Evolutionary conservation across 1,284 basidiomycete species (phyloP), one percentile per base, ranked within the genome.

Genomic region (Heterobasidion annosum): DNA sequence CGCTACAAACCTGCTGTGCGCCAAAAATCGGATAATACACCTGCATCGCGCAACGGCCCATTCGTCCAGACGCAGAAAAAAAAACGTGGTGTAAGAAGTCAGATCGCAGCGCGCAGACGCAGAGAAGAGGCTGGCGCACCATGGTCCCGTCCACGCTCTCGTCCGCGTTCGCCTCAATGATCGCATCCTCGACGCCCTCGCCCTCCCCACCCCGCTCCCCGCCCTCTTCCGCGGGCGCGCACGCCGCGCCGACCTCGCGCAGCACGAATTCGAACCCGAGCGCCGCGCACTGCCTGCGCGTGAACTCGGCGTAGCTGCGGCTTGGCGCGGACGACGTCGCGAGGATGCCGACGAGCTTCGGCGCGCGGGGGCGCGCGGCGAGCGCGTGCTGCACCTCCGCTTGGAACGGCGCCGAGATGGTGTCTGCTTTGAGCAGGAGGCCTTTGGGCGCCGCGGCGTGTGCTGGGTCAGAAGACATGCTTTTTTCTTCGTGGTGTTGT

Each of bases 1-100:
- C 12, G n/a, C 45, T 32, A 49, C 81, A 56, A 61, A 88, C 90
- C 79, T 93, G 91, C 61, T 84, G 84, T 48, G 77, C 82, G 34
- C 92, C 93, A 67, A 89, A 94, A 61, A 95, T 93, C 9, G 93
- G 93, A 68, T 91, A 96, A 71, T 97, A 98, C 33, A 97, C 91
- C 90, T 91, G 56, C 43, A 33, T 1, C 8, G 54, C 51, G 25
- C 50, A 52, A 47, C 43, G 7, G 34, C 15, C 33, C 43, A 32
- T 8, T 40, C 32, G n/a, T 46, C 46, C 48, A 33, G 54, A 33
- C 18, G n/a, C 32, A 15, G 19, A 52, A 56, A 56, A 32, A 62
- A 59, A 40, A 46, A 56, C n/a, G 12, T 25, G 25, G 25, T 25
- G 4, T 3, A 25, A 25, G 25, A 25, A 3, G 3, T 25, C 4